Base-by-base conservation (phyloP, 108 stramenopile species). In the Nitzschia palea region DNA sequence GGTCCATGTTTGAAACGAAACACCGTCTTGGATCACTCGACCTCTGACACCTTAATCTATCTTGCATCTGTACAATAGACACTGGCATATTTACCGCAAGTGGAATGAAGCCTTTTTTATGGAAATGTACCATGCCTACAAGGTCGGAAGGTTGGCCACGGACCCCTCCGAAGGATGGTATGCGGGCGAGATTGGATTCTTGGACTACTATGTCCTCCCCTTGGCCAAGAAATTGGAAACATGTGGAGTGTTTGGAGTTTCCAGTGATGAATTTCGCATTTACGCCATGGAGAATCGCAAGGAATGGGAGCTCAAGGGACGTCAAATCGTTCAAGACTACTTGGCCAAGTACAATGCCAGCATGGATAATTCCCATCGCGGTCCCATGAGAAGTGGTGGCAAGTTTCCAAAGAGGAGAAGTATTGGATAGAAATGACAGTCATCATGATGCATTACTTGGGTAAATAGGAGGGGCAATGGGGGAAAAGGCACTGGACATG, bases 81-180 rank as follows among this genome's bases (percentile, higher is more conserved):
- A 33, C 9, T 32, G 30, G 56, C 28, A 57, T n/a, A 25, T 62
- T 18, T 44, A 62, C 60, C 20, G 23, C 9, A 43, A 62, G 44
- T 81, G 80, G 80, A 81, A 78, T 51, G 50, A 62, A 33, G 67
- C 62, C 20, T 55, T 81, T 12, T 81, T 64, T 54, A 63, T 74
- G 32, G 80, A 81, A 55, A 47, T 81, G 30, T 68, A 74, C 45
- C 45, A 52, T 32, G 80, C 80, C 1, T 81, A 58, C 73, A 55
- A 69, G 34, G 20, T 37, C 12, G 77, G 73, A n/a, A 30, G 80
- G 8, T 62, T 57, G 31, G 77, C 54, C 2, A 68, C 37, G 44
- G 54, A 81, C 54, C 80, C 80, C 12, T 33, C 73, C n/a, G 43
- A 40, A 31, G 73, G 55, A 20, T 81, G 80, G 80, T 81, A 76